Evolutionary conservation across 192 early-diverging fungal species (phyloP), one percentile per base, ranked within the genome.

Genomic region (Podila horticola): DNA sequence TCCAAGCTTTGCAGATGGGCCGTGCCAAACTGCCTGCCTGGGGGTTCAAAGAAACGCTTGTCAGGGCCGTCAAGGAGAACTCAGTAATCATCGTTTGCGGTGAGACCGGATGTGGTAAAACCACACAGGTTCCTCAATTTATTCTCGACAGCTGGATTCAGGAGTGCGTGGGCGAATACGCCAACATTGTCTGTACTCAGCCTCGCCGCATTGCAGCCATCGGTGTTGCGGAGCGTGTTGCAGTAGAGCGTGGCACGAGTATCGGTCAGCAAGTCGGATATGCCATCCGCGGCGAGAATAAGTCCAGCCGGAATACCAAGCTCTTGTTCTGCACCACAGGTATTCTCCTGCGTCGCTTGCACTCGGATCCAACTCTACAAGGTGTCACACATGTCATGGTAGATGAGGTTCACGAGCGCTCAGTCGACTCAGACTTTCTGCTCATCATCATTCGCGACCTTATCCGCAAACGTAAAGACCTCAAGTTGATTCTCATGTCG

Each of bases 371-470:
- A 4, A 81, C 69, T 11, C 76, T 94, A 1, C 86, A 87, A 3
- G 72, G 64, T 31, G 94, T 94, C 60, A 88, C 93, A 59, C 88
- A 93, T 11, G 89, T 97, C 36, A 89, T 97, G 34, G 92, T 95
- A 22, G 96, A 97, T 63, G 96, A 97, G 71, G 94, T 97, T 5
- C 96, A 97, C 68, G 96, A 97, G 83, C 66, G 90, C 30, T 90
- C 87, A 33, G 82, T 91, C 2, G 89, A 93, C 79, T 94, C 93
- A 0, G 97, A 98, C 71, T 88, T 98, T 59, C 84, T 96, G 34
- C 86, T 98, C 50, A 92, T 92, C 52, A 85, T 98, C 38, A 82
- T 96, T 24, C 86, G 90, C 11, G 84, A 89, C 58, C 83, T 93
- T 29, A 31, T 95, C 12, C 68, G 76, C 5, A 65, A 61, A 20